Evolutionary conservation across 768 basidiomycete species (phyloP).

Genomic region (Cyclocybe aegerita): DNA sequence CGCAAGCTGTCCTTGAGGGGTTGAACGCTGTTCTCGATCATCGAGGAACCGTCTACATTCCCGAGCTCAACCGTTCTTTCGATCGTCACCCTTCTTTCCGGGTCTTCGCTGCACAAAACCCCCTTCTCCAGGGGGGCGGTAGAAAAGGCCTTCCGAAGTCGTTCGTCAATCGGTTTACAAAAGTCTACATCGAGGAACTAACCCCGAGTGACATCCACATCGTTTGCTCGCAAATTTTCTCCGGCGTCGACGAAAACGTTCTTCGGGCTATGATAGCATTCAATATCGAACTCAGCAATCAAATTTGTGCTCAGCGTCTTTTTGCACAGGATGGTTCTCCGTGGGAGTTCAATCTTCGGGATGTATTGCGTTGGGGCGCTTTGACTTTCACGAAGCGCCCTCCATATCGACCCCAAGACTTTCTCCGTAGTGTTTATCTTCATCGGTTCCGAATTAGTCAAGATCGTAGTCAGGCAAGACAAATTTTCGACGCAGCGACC

Average conservation of each 20-base stretch:
- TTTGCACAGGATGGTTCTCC: conserved; percentile 85
- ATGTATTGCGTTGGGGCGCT: conserved; percentile 86
- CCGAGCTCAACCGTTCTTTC: conserved; percentile 91
- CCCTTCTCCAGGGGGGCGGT: conserved; percentile 92
- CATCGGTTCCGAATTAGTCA: conserved; percentile 77
- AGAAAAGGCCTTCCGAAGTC: conserved; percentile 97
- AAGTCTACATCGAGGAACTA: conserved; percentile 90
- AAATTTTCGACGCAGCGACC: conserved; percentile 58
- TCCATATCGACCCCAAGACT: conserved; percentile 53
- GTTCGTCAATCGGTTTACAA: conserved; percentile 97
- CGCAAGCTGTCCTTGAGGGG: conserved; percentile 95
- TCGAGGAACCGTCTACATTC: conserved; percentile 91
- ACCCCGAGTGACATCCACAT: conserved; percentile 71
- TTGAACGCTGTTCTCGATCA: conserved; percentile 96
- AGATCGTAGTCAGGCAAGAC: conserved; percentile 58
- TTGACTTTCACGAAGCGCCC: conserved; percentile 38
- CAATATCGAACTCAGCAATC: conserved; percentile 69
- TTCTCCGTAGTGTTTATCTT: conserved; percentile 74
- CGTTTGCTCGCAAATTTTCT: conserved; percentile 77
- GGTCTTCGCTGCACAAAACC: conserved; percentile 98
- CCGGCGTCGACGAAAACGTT: conserved; percentile 48
- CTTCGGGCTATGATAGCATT: conserved; percentile 80
- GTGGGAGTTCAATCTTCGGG: conserved; percentile 98
- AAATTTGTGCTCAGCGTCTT: conserved; percentile 57
- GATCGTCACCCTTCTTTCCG: conserved; percentile 89